A percentile compares a stretch with the other conserved stretches of the same genome.
Evolutionary conservation across 2,329 filamentous ascomycete species (phyloP).

Genomic region (Beauveria sp.): DNA sequence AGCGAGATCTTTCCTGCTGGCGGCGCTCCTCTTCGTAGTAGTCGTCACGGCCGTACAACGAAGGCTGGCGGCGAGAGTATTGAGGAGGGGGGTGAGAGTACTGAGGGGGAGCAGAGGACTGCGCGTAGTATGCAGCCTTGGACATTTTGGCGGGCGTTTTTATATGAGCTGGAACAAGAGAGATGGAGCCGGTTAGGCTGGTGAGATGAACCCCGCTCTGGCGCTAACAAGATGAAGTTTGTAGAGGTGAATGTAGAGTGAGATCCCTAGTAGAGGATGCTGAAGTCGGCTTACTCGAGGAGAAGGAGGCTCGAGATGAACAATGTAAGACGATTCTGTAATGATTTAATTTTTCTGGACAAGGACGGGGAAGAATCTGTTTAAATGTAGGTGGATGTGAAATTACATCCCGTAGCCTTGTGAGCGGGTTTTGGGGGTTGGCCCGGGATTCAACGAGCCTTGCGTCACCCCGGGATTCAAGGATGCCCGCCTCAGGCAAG

Average conservation of each 20-base stretch:
- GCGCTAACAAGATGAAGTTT: conserved; percentile 1
- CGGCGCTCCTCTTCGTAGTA: conserved; percentile 10
- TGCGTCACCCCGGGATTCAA: not conserved
- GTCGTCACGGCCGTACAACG: not conserved
- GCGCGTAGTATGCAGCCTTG: conserved; percentile 9
- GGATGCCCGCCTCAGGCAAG: too few relatives aligned
- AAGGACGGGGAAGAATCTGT: conserved; percentile 4
- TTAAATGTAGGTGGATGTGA: conserved; percentile 8
- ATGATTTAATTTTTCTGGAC: not conserved
- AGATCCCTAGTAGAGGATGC: not conserved
- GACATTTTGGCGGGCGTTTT: not conserved
- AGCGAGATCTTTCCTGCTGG: conserved; percentile 5
- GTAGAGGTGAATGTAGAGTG: not conserved
- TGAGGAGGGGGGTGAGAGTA: conserved; percentile 10
- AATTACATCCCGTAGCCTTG: conserved; percentile 6
- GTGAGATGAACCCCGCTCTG: conserved; percentile 4
- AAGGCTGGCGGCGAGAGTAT: conserved; percentile 5
- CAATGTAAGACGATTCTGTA: not conserved
- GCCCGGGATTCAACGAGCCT: conserved; percentile 4
- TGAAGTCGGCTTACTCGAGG: not conserved
- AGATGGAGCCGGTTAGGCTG: not conserved
- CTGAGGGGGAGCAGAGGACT: conserved; percentile 7
- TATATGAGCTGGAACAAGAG: not conserved
- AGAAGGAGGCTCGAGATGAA: not conserved
- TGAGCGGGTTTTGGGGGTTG: not conserved